phyloP scores from a whole-genome alignment of 768 basidiomycete species.

The Suillus bovinus region DNA sequence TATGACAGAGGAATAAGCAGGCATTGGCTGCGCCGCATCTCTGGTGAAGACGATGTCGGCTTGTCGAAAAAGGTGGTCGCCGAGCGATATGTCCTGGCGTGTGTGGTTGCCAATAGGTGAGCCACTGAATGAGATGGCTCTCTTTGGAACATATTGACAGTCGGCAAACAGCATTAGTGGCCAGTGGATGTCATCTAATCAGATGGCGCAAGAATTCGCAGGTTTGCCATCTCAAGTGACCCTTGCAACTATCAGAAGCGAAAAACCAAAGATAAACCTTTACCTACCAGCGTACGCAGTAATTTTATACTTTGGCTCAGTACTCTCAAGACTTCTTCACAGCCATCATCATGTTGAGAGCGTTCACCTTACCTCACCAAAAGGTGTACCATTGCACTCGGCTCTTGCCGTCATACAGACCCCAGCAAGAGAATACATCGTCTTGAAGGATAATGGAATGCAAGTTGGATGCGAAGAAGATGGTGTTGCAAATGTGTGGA shows the following conservation, averaged over 20 bases:
- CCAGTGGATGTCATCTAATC: conserved; percentile 60
- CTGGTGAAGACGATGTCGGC: conserved; percentile 43
- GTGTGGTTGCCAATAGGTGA: conserved; percentile 73
- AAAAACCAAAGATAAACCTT: conserved; percentile 44
- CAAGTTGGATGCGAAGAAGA: conserved; percentile 77
- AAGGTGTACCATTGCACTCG: conserved; percentile 49
- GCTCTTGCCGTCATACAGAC: conserved; percentile 75
- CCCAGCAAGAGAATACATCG: conserved; percentile 62
- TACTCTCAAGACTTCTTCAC: conserved; percentile 10
- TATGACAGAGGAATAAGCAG: conserved; percentile 68
- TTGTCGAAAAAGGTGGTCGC: conserved; percentile 50
- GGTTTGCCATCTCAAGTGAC: conserved; percentile 38
- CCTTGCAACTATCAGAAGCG: conserved; percentile 16
- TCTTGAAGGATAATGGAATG: conserved; percentile 76
- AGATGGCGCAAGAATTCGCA: conserved; percentile 73
- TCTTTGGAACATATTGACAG: conserved; percentile 5
- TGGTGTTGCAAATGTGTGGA: conserved; percentile 65
- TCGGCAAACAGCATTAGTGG: conserved; percentile 59
- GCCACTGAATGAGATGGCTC: conserved; percentile 9
- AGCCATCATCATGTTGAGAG: conserved; percentile 59
- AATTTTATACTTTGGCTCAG: background rate
- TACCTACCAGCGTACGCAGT: conserved; percentile 64
- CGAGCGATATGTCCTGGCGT: conserved; percentile 64
- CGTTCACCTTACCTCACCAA: conserved; percentile 56
- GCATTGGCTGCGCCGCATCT: conserved; percentile 54